These are phyloP conservation scores for Herpotrichia juniperi DNA, from an alignment of 2,329 filamentous ascomycete genomes.

Conservation along the genomic window DNA sequence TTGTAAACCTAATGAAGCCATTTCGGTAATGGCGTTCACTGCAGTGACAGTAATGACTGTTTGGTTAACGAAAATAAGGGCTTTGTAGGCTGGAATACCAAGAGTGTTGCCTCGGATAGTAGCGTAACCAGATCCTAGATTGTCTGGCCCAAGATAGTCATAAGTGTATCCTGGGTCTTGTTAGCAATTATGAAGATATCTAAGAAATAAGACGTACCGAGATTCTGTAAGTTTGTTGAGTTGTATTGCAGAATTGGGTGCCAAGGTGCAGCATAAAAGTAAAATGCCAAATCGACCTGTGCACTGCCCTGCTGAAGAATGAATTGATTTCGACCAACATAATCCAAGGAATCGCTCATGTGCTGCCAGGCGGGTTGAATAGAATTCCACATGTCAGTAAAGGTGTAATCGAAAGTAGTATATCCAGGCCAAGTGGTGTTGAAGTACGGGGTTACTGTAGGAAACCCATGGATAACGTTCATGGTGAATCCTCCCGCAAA, in stretches of 20 bases:
- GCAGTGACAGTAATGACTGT: conserved; percentile 43
- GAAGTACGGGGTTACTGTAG: conserved; percentile 50
- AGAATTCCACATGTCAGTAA: conserved; percentile 48
- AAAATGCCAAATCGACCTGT: conserved; percentile 52
- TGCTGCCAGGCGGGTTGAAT: conserved; percentile 52
- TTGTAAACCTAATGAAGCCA: conserved; percentile 49
- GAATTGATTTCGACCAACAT: conserved; percentile 45
- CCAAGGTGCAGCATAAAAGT: conserved; percentile 25
- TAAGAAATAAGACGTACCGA: conserved; percentile 12
- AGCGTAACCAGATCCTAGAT: conserved; percentile 49
- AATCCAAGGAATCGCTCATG: conserved; percentile 47
- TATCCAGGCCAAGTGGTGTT: conserved; percentile 59
- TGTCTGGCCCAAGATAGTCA: conserved; percentile 54
- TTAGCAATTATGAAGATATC: neutral
- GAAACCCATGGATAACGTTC: conserved; percentile 52
- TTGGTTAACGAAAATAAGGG: conserved; percentile 49
- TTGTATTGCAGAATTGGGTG: conserved; percentile 8
- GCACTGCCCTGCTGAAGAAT: conserved; percentile 49
- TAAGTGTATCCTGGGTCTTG: conserved; percentile 48
- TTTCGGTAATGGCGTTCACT: conserved; percentile 40
- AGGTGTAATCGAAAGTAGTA: conserved; percentile 52
- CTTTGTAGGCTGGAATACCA: conserved; percentile 52
- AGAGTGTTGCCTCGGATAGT: conserved; percentile 45
- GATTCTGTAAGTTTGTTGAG: conserved; percentile 20
- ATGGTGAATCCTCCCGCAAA: conserved; percentile 52